Evolutionary conservation across 768 basidiomycete genomes (phyloP), one percentile per base, ranked within the genome.

Genomic region (Crepidotus variabilis): DNA sequence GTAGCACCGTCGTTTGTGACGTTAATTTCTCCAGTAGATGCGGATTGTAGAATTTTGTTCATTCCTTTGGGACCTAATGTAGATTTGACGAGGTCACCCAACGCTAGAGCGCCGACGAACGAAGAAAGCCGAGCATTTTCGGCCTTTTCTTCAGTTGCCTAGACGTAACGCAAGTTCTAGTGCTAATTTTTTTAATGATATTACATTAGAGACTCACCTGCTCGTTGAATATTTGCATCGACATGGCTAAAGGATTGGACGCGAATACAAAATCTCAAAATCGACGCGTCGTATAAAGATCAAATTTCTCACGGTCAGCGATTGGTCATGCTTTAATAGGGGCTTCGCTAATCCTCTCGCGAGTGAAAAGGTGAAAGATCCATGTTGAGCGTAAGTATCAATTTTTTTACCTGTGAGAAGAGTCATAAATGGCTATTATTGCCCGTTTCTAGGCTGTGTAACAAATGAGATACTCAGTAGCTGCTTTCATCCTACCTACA

Each of bases 1-100:
- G 97, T 98, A 2, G 97, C 97, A 3, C 97, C 97, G 70, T 99
- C 97, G 72, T 99, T 99, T 10, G 97, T 99, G 50, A 99, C 96
- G 61, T 87, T 97, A 65, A 99, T 91, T 24, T 94, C 91, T 5
- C 94, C 93, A 0, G 88, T 84, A 5, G 94, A 92, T 1, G 73
- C 85, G 1, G 93, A 95, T 72, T 95, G 96, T 14, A 99, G 84
- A 60, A 99, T 98, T 78, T 98, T 98, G 86, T 98, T 98, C 96
- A 98, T 99, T 54, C 97, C 97, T 73, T 99, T 98, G 21, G 97
- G 97, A 8, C 97, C 97, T 2, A 99, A 82, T 7, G 97, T 99
- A 0, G 94, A 96, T 75, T 98, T 98, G 66, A 99, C 96, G 61
- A 99, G 86, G 76, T 99, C 97, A 45, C 97, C 97, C 33, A 99